Evolutionary conservation across 2,329 filamentous ascomycete species (phyloP), one percentile per base, ranked within the genome.

Genomic region (Plectosphaerella cucumerina): DNA sequence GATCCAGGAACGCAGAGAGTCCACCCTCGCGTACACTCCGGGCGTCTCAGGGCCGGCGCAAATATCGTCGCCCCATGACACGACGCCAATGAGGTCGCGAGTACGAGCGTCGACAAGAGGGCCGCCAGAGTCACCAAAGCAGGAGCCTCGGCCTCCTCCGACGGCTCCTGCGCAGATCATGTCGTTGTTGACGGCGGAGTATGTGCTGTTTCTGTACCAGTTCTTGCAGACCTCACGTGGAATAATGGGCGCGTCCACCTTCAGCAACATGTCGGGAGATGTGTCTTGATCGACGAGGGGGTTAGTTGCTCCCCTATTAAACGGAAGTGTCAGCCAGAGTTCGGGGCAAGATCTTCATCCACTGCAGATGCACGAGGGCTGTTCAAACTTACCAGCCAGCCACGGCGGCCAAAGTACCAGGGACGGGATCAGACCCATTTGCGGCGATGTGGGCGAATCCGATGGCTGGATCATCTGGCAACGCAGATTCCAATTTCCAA

Each of bases 151-250:
- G 35, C 62, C 63, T 12, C 65, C 65, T 5, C 46, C 43, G 3
- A 54, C 14, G 11, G 56, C 23, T 10, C 63, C 65, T 43, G 65
- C 65, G 57, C 65, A 67, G 59, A 67, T 58, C 65, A 66, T 67
- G 59, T 56, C 56, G 52, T 49, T 50, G 47, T 62, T 66, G 50
- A 67, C 51, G 45, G 52, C 15, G 5, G 55, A 57, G n/a, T 52
- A 46, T 0, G 56, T 47, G 26, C 26, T 31, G 26, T 31, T 31
- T 31, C 26, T 31, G 46, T 67, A 67, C 48, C 57, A 43, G 10
- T 47, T 6, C 39, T 54, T 52, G 57, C 65, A 67, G 11, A 55
- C 54, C 20, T 57, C 21, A 43, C 64, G 65, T 33, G 54, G 52
- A 52, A 67, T 50, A 21, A 66, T 54, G 14, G 65, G 65, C 8